These are phyloP conservation scores for Sporothrix sp. DNA, from an alignment of 2,329 filamentous ascomycete species.

Conservation along the genomic window DNA sequence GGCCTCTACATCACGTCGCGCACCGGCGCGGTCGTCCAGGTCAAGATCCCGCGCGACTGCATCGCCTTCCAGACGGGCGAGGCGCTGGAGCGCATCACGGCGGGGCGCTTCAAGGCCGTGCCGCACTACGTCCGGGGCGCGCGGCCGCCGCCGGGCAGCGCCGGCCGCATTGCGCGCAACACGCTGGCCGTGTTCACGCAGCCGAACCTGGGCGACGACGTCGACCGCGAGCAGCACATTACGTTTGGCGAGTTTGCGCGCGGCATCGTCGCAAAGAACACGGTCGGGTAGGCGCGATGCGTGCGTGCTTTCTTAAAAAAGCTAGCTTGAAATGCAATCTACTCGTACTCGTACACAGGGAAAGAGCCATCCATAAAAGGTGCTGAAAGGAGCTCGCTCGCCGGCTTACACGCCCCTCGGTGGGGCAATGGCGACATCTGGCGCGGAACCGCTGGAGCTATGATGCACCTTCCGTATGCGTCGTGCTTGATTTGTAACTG, in stretches of 20 bases:
- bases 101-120: constrained; percentile 85
- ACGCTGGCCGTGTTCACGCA: constrained; percentile 96
- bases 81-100: constrained; percentile 79
- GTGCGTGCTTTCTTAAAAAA: too few species aligned
- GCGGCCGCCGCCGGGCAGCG: constrained; percentile 30
- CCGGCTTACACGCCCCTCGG: too few species aligned
- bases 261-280: constrained; percentile 50
- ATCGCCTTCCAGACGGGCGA: constrained; percentile 96
- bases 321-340: not conserved
- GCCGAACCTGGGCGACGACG: constrained; percentile 75
- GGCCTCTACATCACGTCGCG: constrained; percentile 93
- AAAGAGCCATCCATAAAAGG: not conserved
- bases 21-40: constrained; percentile 72
- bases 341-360: too few species aligned
- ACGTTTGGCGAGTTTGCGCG: constrained; percentile 70
- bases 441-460: not conserved
- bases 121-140: constrained; percentile 89
- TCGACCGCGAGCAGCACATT: constrained; percentile 56
- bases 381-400: too few species aligned
- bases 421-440: not conserved
- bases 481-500: too few species aligned
- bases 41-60: constrained; percentile 81
- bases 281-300: constrained; percentile 29
- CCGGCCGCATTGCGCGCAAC: constrained; percentile 58
- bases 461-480: too few species aligned